Conservation (phyloP, 352 stramenopile genomes). For the Hyaloperonospora brassicae region DNA sequence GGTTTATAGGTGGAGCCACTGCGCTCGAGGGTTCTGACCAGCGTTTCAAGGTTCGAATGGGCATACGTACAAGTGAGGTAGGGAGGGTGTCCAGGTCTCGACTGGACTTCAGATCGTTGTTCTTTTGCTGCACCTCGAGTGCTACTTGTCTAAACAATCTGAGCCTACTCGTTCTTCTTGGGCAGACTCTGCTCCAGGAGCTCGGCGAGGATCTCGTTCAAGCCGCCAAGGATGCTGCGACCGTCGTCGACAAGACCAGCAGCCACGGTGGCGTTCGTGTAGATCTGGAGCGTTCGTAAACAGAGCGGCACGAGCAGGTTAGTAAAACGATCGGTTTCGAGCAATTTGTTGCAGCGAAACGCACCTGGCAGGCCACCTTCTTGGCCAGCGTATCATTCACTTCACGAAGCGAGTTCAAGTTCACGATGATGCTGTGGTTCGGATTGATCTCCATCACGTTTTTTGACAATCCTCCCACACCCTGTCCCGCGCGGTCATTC, state of each 20-base stretch:
- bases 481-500: conserved; percentile 69
- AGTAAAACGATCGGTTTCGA: not conserved
- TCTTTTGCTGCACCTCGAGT: too few species aligned
- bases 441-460: conserved; percentile 99
- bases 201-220: conserved; percentile 94
- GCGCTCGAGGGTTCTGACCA: not conserved
- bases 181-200: conserved; percentile 66
- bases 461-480: conserved; percentile 61
- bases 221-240: conserved; percentile 91
- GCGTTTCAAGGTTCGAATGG: not conserved
- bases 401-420: conserved; percentile 85
- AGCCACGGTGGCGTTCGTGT: conserved; percentile 97
- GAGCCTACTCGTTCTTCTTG: conserved; percentile 38
- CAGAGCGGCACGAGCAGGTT: conserved; percentile 5
- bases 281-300: conserved; percentile 85
- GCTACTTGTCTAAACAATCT: not conserved
- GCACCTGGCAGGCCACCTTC: conserved; percentile 73
- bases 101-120: too few species aligned
- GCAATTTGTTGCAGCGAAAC: conserved; percentile 4
- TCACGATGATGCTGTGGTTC: conserved; percentile 94
- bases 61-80: not conserved
- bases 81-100: too few species aligned
- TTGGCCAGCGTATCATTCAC: conserved; percentile 78
- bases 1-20: not conserved
- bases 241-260: conserved; percentile 97